Conservation (phyloP, 495 filamentous ascomycete genomes). For the Xylaria nigripes region DNA sequence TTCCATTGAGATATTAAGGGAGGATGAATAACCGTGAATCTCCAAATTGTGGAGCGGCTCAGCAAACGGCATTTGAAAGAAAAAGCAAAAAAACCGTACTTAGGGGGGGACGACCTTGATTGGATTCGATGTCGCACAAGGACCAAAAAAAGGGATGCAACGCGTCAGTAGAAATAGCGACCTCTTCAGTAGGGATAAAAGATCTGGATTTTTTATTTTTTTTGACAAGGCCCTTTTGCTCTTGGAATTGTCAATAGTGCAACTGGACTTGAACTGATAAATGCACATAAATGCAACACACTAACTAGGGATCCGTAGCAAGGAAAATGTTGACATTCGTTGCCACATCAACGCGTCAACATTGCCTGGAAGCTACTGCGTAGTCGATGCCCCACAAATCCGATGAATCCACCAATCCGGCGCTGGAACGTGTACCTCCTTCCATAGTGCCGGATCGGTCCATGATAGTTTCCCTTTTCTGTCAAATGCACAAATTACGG, state of each 20-base stretch:
- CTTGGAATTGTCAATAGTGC: conserved; percentile 6
- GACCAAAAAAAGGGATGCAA: not conserved
- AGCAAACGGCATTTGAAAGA: conserved; percentile 17
- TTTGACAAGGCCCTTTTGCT: not conserved
- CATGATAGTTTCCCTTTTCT: too few relatives aligned
- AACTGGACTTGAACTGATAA: not conserved
- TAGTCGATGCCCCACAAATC: not conserved
- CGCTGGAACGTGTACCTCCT: conserved; percentile 2
- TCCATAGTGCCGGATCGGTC: too few relatives aligned
- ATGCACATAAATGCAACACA: not conserved
- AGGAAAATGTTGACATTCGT: conserved; percentile 4
- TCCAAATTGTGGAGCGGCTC: conserved; percentile 31
- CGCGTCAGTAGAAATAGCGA: too few relatives aligned
- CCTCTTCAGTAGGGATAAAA: too few relatives aligned
- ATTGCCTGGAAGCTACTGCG: too few relatives aligned
- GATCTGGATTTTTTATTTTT: too few relatives aligned
- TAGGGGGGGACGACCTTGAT: not conserved
- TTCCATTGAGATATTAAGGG: conserved; percentile 29
- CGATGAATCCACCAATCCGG: conserved; percentile 1
- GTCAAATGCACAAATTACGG: too few relatives aligned
- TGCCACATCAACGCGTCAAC: conserved; percentile 1
- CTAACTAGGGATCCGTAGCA: conserved; percentile 1
- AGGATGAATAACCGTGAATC: conserved; percentile 37
- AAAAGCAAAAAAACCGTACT: not conserved
- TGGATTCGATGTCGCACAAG: conserved; percentile 4